A percentile compares a stretch with the other conserved stretches of the same genome.
Evolutionary conservation across 192 early-diverging fungal species (phyloP).

Genomic region (Umbelopsis vinacea): DNA sequence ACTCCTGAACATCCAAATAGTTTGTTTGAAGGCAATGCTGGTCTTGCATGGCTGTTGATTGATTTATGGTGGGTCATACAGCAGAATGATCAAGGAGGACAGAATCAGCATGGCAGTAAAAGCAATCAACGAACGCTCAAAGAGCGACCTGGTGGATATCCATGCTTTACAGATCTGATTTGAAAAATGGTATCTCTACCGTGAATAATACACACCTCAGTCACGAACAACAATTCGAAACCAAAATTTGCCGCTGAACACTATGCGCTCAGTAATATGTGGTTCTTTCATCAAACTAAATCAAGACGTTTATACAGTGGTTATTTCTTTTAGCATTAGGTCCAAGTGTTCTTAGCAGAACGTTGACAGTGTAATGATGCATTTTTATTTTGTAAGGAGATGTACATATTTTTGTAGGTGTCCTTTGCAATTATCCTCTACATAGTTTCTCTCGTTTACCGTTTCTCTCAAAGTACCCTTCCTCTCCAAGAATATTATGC

Average conservation of each 20-base stretch:
- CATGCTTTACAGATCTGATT: slow-evolving; percentile 10
- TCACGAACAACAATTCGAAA: neutral
- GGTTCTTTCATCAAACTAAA: no score
- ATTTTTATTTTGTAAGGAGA: no score
- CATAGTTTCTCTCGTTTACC: no score
- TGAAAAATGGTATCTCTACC: neutral
- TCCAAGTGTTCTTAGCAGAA: no score
- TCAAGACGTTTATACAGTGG: no score
- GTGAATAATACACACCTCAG: neutral
- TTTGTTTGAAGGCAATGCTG: slow-evolving; percentile 9
- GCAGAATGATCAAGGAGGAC: neutral
- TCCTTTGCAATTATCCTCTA: neutral
- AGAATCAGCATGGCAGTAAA: no score
- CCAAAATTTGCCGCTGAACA: no score
- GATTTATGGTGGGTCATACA: neutral
- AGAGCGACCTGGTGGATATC: slow-evolving; percentile 2
- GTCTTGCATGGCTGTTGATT: slow-evolving; percentile 11
- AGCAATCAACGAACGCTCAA: neutral
- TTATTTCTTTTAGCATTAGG: no score
- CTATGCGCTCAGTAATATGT: no score
- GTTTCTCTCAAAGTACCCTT: neutral
- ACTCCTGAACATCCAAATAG: neutral
- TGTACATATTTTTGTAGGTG: neutral
- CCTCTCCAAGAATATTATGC: neutral
- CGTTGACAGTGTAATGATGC: no score